Percentiles rank a stretch among this genome's conserved stretches.
Conservation (phyloP, 306 rosid species). For the Begonia peltatifolia region DNA sequence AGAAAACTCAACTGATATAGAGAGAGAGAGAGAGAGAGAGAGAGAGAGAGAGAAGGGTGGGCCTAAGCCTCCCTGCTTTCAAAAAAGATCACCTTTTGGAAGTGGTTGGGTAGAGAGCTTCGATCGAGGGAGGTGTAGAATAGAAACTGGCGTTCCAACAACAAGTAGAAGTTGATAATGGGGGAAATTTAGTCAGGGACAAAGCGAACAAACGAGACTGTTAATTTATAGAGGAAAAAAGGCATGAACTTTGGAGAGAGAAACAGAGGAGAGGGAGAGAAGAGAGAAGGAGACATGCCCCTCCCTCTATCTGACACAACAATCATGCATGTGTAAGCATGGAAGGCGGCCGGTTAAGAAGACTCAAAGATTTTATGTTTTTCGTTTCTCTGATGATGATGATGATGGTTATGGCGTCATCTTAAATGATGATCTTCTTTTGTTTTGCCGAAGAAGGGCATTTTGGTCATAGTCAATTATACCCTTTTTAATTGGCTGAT, state of each 20-base stretch:
- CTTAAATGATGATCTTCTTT: constrained; percentile 29
- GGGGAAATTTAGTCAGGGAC: constrained; percentile 38
- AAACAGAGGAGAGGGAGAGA: constrained; percentile 8
- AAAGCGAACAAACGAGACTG: constrained; percentile 33
- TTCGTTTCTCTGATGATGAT: constrained; percentile 14
- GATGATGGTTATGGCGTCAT: constrained; percentile 65
- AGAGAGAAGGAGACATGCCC: constrained; percentile 46
- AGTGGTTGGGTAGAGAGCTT: constrained; percentile 18
- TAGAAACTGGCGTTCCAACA: constrained; percentile 12
- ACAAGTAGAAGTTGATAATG: constrained; percentile 12
- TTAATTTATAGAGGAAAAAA: constrained; percentile 64
- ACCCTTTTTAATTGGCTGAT: no score
- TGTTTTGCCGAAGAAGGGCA: constrained; percentile 14
- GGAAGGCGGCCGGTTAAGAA: constrained; percentile 99
- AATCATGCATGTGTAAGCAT: constrained; percentile 98
- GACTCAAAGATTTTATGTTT: constrained; percentile 40
- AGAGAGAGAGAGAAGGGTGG: constrained; percentile 16
- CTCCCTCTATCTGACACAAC: constrained; percentile 66
- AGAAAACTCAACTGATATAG: constrained; percentile 3
- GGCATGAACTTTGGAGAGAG: not conserved
- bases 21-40: constrained; percentile 14
- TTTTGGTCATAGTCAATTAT: not conserved
- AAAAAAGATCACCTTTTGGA: constrained; percentile 65
- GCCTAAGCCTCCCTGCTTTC: constrained; percentile 23
- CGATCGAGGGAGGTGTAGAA: constrained; percentile 21